Evolutionary conservation across 2,329 filamentous ascomycete genomes (phyloP).

Genomic region (Cercospora citrullina): DNA sequence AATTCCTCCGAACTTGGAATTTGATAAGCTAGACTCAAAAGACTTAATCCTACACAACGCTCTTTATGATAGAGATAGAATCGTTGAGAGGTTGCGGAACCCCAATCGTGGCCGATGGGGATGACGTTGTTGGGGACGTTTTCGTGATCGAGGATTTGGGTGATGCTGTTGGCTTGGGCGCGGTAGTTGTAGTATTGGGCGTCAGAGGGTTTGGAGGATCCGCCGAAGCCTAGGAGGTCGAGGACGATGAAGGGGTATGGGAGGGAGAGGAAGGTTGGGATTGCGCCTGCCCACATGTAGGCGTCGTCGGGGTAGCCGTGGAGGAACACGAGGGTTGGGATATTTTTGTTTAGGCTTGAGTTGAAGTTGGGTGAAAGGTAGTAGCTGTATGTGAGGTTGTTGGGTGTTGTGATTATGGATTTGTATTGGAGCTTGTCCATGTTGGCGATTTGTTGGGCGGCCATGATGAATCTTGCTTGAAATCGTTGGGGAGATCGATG

Average conservation of each 20-base stretch:
- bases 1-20: conserved; percentile 37
- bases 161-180: conserved; percentile 41
- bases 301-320: conserved; percentile 57
- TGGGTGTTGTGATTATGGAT: conserved; percentile 30
- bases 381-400: conserved; percentile 35
- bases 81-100: conserved; percentile 44
- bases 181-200: conserved; percentile 41
- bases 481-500: neutral
- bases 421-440: conserved; percentile 34
- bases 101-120: conserved; percentile 33
- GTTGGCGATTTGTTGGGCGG: conserved; percentile 19
- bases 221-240: conserved; percentile 44
- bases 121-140: conserved; percentile 23
- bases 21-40: conserved; percentile 48
- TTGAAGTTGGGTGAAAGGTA: conserved; percentile 35
- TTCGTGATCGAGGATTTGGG: conserved; percentile 47
- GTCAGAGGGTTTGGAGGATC: conserved; percentile 46
- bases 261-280: conserved; percentile 30
- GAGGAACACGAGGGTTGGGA: conserved; percentile 43
- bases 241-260: conserved; percentile 40
- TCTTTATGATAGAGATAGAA: conserved; percentile 47
- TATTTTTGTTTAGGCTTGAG: conserved; percentile 21
- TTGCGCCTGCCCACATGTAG: conserved; percentile 46
- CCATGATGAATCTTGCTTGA: neutral
- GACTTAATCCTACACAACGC: conserved; percentile 45